Conservation (phyloP, 176 grass and related monocot species). For the Pontederia crassipes region DNA sequence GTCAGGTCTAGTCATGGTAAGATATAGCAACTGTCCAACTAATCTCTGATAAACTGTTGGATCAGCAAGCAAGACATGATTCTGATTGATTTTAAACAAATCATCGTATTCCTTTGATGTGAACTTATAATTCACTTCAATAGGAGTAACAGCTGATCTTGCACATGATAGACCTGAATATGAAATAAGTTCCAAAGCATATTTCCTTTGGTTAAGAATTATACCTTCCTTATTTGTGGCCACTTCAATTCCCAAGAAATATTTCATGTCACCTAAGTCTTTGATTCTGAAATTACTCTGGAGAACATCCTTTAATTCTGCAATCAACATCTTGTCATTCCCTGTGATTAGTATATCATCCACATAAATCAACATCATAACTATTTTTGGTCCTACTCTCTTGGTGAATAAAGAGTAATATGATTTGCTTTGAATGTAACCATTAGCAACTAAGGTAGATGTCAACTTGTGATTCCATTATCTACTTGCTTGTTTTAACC, state of each 20-base stretch:
- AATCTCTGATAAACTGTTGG: neutral
- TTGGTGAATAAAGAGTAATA: neutral
- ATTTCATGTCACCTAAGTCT: too few relatives aligned
- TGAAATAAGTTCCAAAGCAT: slow-evolving; percentile 6
- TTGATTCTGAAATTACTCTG: neutral
- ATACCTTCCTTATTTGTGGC: neutral
- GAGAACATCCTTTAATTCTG: neutral
- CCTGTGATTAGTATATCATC: too few relatives aligned
- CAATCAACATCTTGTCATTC: too few relatives aligned
- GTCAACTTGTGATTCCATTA: too few relatives aligned
- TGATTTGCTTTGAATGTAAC: slow-evolving; percentile 1
- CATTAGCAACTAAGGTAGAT: too few relatives aligned
- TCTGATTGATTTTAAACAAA: too few relatives aligned
- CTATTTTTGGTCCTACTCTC: too few relatives aligned
- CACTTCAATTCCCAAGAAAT: slow-evolving; percentile 10
- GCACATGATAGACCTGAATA: neutral
- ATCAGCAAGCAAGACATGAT: neutral
- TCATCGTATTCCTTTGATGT: neutral
- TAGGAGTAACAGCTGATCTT: neutral
- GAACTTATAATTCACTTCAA: slow-evolving; percentile 10
- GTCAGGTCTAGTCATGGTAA: neutral
- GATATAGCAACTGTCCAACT: neutral
- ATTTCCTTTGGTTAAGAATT: too few relatives aligned
- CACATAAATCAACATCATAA: too few relatives aligned
- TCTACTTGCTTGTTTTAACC: too few relatives aligned